Evolutionary conservation across 2,329 filamentous ascomycete species (phyloP).

Genomic region (Aspergillus sp.): DNA sequence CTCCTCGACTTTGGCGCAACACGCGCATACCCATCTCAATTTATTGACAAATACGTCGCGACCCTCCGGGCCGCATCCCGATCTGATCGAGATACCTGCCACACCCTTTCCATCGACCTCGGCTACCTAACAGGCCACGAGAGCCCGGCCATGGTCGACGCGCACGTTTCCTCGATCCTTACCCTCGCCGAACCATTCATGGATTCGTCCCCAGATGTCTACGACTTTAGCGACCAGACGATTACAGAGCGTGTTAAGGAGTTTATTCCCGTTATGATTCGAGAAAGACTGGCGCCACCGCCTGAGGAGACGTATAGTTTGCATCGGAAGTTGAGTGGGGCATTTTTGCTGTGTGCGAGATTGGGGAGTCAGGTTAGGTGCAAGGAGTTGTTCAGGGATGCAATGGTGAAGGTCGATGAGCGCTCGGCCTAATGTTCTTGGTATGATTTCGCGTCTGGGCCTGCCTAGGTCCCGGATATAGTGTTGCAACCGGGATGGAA

Average conservation of each 20-base stretch:
- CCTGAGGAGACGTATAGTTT: slow-evolving; percentile 97
- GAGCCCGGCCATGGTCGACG: slow-evolving; percentile 81
- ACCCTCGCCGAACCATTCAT: slow-evolving; percentile 93
- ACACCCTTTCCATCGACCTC: slow-evolving; percentile 71
- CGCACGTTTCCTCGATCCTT: slow-evolving; percentile 84
- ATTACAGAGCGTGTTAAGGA: slow-evolving; percentile 91
- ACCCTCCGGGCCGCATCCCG: slow-evolving; percentile 80
- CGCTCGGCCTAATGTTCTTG: background rate
- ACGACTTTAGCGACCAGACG: slow-evolving; percentile 92
- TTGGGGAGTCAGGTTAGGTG: slow-evolving; percentile 83
- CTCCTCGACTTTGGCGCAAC: slow-evolving; percentile 95
- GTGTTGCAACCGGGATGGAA: background rate
- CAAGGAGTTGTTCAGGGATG: slow-evolving; percentile 70
- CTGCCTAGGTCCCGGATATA: too few species aligned
- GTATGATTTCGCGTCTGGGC: too few species aligned
- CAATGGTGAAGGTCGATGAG: slow-evolving; percentile 29
- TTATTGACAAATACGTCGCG: slow-evolving; percentile 78
- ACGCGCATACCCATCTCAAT: slow-evolving; percentile 78
- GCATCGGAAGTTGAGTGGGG: slow-evolving; percentile 92
- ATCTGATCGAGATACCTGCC: slow-evolving; percentile 67
- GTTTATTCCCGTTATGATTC: slow-evolving; percentile 91
- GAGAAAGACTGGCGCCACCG: slow-evolving; percentile 83
- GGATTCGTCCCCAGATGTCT: slow-evolving; percentile 74
- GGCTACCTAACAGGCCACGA: slow-evolving; percentile 94
- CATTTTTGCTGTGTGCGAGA: slow-evolving; percentile 87